These are phyloP conservation scores for Blastobotrys attinorum DNA, from an alignment of 805 yeast species.

Conservation along the genomic window DNA sequence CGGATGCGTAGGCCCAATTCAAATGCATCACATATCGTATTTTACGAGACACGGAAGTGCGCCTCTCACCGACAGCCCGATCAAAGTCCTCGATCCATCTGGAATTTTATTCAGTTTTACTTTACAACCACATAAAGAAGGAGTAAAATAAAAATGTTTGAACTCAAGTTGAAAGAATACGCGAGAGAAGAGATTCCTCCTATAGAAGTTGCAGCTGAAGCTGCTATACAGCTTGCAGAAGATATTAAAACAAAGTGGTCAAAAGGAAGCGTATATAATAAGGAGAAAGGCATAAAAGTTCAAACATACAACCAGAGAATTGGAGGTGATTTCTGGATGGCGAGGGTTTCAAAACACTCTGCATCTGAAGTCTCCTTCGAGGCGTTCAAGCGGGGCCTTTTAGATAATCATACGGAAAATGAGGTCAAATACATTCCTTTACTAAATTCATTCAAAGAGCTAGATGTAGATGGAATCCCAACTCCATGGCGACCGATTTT, in stretches of 20 bases:
- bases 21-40: too few species aligned
- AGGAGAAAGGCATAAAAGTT: slow-evolving; percentile 8
- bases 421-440: slow-evolving; percentile 32
- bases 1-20: too few species aligned
- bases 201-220: slow-evolving; percentile 13
- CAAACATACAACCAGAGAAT: slow-evolving; percentile 21
- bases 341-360: slow-evolving; percentile 28
- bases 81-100: too few species aligned
- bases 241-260: slow-evolving; percentile 19
- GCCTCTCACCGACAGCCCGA: too few species aligned
- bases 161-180: slow-evolving; percentile 18
- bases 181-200: slow-evolving; percentile 18
- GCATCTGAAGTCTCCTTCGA: slow-evolving; percentile 24
- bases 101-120: too few species aligned
- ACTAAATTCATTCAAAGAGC: slow-evolving; percentile 21
- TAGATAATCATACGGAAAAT: slow-evolving; percentile 31
- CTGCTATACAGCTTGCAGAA: slow-evolving; percentile 15
- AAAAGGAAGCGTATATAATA: slow-evolving; percentile 12
- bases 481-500: slow-evolving; percentile 21
- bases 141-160: slow-evolving; percentile 4
- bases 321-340: slow-evolving; percentile 30
- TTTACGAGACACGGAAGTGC: too few species aligned
- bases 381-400: slow-evolving; percentile 22
- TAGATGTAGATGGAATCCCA: too few species aligned
- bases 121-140: too few species aligned